Base-by-base conservation (phyloP, 306 rosid species). In the Senna siamea region DNA sequence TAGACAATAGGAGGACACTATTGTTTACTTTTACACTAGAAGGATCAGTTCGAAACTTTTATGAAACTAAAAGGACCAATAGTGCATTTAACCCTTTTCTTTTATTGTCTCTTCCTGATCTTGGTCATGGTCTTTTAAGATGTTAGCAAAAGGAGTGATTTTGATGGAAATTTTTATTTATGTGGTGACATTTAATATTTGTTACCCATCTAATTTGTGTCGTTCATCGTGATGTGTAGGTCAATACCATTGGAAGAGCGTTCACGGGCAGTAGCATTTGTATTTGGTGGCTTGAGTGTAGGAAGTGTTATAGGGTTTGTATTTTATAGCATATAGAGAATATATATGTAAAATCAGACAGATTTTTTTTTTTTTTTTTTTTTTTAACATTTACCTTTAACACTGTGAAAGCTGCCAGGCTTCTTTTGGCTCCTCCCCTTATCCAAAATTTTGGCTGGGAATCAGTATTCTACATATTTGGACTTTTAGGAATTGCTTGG, bases 261-360 rank as follows among this genome's bases (percentile, higher is more conserved):
- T 54, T 94, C 99, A 38, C 87, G 99, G 22, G 99, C 99, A 70
- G 99, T 94, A 40, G 96, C 90, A 54, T 89, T 94, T 86, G 99
- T 94, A 69, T 94, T 89, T 69, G 99, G 99, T 70, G 99, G 99
- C 63, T 81, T 94, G 86, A 92, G 99, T 73, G 93, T 92, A 48
- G 99, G 99, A 87, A 94, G 99, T 74, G 99, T 94, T 83, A 46
- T 81, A 65, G 99, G 99, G 99, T 94, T 88, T 70, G 86, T 70
- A 22, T 70, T 70, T 59, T 68, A 22, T 68, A 9, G 57, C 72
- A 61, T 19, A 68, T 22, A 18, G 63, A 14, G 5, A 15, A 20
- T 17, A 5, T 37, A 37, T 37, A 61, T 9, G 4, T 11, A 11
- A 44, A 38, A 53, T 75, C 20, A 69, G 34, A 26, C 6, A 30